Conservation (phyloP, 495 filamentous ascomycete species). For the Aspergillus bridgeri region DNA sequence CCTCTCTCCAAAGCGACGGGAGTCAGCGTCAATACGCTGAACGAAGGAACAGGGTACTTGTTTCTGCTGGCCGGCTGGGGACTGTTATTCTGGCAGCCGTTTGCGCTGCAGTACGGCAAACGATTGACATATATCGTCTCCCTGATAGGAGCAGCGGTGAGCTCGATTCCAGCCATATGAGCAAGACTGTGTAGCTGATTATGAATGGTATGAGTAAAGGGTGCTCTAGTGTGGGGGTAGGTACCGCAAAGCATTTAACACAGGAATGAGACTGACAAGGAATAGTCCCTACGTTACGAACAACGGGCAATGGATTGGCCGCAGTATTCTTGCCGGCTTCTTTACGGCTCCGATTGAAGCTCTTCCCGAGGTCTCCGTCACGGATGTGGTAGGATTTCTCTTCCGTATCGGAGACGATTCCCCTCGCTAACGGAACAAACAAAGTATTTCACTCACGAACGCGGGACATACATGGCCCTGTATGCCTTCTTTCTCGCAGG, state of each 20-base stretch:
- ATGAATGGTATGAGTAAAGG: conserved; percentile 15
- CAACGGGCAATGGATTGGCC: conserved; percentile 63
- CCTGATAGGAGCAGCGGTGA: conserved; percentile 50
- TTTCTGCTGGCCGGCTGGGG: conserved; percentile 62
- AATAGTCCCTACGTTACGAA: conserved; percentile 37
- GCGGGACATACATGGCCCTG: conserved; percentile 61
- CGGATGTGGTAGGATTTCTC: conserved; percentile 48
- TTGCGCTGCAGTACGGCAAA: conserved; percentile 65
- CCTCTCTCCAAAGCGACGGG: conserved; percentile 55
- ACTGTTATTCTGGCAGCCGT: conserved; percentile 65
- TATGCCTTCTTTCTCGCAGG: conserved; percentile 62
- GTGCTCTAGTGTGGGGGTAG: conserved; percentile 42
- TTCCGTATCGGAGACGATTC: not conserved
- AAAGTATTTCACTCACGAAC: conserved; percentile 63
- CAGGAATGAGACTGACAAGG: conserved; percentile 3
- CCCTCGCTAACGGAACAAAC: not conserved
- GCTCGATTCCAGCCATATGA: conserved; percentile 3
- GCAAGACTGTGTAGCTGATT: not conserved
- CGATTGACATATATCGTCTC: conserved; percentile 60
- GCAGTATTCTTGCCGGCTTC: conserved; percentile 59
- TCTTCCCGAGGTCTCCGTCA: conserved; percentile 57
- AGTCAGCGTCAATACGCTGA: conserved; percentile 50
- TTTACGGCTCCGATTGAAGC: conserved; percentile 64
- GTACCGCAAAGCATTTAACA: not conserved
- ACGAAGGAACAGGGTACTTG: conserved; percentile 62